phyloP scores from a whole-genome alignment of 306 rosid genomes.

The Rosa lucieae region DNA sequence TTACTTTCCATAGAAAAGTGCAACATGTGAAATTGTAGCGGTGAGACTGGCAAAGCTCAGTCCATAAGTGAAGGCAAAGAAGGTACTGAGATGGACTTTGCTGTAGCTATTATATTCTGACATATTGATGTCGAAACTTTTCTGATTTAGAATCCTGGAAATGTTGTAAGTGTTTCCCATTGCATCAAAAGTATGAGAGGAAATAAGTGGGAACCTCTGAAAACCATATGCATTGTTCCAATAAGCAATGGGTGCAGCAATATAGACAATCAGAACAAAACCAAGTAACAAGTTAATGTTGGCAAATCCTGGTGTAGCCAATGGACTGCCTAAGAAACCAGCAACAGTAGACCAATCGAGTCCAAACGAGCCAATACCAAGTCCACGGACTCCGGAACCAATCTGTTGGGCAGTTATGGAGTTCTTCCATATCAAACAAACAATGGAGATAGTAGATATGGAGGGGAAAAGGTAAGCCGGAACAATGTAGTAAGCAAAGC shows the following conservation, averaged over 20 bases:
- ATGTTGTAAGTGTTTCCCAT: slow-evolving; percentile 55
- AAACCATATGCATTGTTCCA: slow-evolving; percentile 68
- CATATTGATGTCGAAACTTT: slow-evolving; percentile 48
- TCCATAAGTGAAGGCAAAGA: slow-evolving; percentile 70
- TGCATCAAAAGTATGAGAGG: slow-evolving; percentile 61
- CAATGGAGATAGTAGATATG: slow-evolving; percentile 52
- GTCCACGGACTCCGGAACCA: slow-evolving; percentile 69
- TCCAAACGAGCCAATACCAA: slow-evolving; percentile 84
- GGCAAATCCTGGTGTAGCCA: slow-evolving; percentile 71
- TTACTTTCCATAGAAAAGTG: slow-evolving; percentile 85
- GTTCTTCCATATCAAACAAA: slow-evolving; percentile 70
- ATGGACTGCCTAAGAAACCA: slow-evolving; percentile 66
- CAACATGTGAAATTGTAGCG: slow-evolving; percentile 73
- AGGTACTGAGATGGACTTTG: slow-evolving; percentile 64
- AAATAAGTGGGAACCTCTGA: slow-evolving; percentile 67
- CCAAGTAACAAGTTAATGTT: slow-evolving; percentile 56
- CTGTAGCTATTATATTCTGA: slow-evolving; percentile 55
- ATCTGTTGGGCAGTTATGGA: slow-evolving; percentile 80
- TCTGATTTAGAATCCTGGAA: slow-evolving; percentile 42
- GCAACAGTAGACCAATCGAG: slow-evolving; percentile 81
- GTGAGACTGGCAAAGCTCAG: slow-evolving; percentile 72
- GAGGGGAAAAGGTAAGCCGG: slow-evolving; percentile 79
- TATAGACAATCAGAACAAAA: slow-evolving; percentile 43
- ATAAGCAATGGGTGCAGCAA: slow-evolving; percentile 55
- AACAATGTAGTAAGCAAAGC: slow-evolving; percentile 71